Base-by-base conservation (phyloP, 2,329 filamentous ascomycete genomes). In the Clarireedia sp. region DNA sequence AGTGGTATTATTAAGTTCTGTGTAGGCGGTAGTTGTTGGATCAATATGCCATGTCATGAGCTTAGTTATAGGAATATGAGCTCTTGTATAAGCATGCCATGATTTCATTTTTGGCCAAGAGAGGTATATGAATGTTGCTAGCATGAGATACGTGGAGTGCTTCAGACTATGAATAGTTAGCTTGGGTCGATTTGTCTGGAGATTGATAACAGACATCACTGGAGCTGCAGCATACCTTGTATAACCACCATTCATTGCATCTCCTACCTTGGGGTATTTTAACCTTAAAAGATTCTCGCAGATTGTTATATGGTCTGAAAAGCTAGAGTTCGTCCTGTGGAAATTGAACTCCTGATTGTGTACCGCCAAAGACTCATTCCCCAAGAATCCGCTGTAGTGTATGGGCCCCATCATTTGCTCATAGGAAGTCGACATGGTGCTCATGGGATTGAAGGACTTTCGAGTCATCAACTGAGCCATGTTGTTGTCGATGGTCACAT, bases 251-350 rank as follows among this genome's bases (percentile, higher is more conserved):
- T n/a, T 41, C 23, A 33, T 41, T 17, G 16, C 8, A 21, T 24
- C 44, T 48, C 33, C 23, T 14, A 17, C 7, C 17, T 54, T 49
- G 8, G 21, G 23, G 23, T 41, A 36, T 17, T 23, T 40, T 17
- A 48, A 21, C 44, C 51, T 54, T n/a, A 54, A 17, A n/a, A 40
- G 12, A 29, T 49, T 49, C 23, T 54, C 44, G 4, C 38, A 43
- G 12, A 48, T 24, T 2, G 37, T 49, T n/a, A 54, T 54, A 33
- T 54, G 51, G 41, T 54, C 51, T 17, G 51, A 54, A 6, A 48
- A 23, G 17, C 23, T 24, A 1, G 51, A 54, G 3, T 54, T 54
- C 16, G 51, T 48, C 7, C n/a, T 37, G 1, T 48, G 37, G 16
- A 54, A 14, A 5, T 54, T 40, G 38, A 49, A 14, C 21, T 14